Base-by-base conservation (phyloP, 1,139 yeast genomes). In the Meyerozyma sp. region DNA sequence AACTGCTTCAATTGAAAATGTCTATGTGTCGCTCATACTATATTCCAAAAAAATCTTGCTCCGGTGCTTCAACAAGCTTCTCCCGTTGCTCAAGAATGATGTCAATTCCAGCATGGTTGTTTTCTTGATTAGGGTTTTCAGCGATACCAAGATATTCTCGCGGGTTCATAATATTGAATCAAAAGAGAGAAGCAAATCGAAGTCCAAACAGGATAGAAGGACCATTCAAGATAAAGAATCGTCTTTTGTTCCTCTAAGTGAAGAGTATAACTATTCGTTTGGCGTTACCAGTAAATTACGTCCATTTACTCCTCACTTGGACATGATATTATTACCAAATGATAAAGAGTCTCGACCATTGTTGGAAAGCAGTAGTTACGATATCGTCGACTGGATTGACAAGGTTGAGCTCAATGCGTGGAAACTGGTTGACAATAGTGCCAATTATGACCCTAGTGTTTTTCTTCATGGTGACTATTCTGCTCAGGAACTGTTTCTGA, bases 1-100 rank as follows among this genome's bases (percentile, higher is more conserved):
- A 23, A 48, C 53, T 21, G 49, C 70, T 25, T 52, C 68, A 1
- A 52, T 53, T 20, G 71, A 63, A 30, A 58, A 61, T 32, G 53
- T 59, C 8, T 49, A 70, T 38, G 58, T 63, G 8, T 63, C 66
- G 44, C 61, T 70, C 50, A 61, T 59, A 36, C 54, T 62, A 29
- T 69, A 74, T 47, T 74, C 69, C 44, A 58, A 73, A 42, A 61
- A 78, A 53, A 62, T 73, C 4, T 60, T 66, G 30, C 75, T 75
- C 49, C 62, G 68, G 9, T 72, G 69, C 44, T 52, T 70, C n/a
- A 66, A 63, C 41, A 55, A 75, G 8, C 54, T 72, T 26, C 69
- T 73, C 4, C 63, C 55, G 40, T 55, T 74, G 23, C 61, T 66
- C 40, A 68, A 67, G 46, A 57, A 58, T 32, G 81, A 76, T 18